A percentile compares a stretch with the other conserved stretches of the same genome.
phyloP scores from a whole-genome alignment of 106 monocot genomes.

The Gastrodia elata region DNA sequence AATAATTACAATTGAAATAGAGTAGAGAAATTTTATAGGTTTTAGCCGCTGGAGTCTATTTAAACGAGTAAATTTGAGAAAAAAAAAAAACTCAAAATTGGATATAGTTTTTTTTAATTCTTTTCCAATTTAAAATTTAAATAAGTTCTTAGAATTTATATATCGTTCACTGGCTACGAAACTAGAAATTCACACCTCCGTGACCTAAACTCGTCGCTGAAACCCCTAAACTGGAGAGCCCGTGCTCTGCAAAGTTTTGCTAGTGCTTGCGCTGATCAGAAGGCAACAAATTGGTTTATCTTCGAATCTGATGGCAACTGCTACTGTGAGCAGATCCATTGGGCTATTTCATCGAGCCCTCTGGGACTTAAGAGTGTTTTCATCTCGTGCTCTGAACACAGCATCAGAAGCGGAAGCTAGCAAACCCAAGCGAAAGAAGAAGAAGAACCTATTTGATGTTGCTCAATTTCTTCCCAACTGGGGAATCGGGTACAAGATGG shows the following conservation, averaged over 20 bases:
- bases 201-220: neutral
- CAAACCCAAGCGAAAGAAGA: constrained; percentile 65
- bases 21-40: too few relatives aligned
- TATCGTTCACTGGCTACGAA: too few relatives aligned
- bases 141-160: too few relatives aligned
- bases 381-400: constrained; percentile 8
- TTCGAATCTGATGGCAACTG: neutral
- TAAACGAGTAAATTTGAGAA: too few relatives aligned
- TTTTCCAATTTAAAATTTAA: too few relatives aligned
- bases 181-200: too few relatives aligned
- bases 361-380: constrained; percentile 15
- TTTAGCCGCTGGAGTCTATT: too few relatives aligned
- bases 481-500: constrained; percentile 86
- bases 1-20: too few relatives aligned
- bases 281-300: neutral
- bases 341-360: constrained; percentile 28
- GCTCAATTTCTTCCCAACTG: constrained; percentile 84
- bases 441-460: constrained; percentile 96
- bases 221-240: neutral
- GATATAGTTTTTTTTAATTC: too few relatives aligned
- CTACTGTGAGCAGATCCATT: constrained; percentile 14
- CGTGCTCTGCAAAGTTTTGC: neutral
- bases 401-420: constrained; percentile 3
- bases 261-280: neutral
- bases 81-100: too few relatives aligned